Evolutionary conservation across 768 basidiomycete genomes (phyloP), one percentile per base, ranked within the genome.

Genomic region (Calocybe gangraenosa): DNA sequence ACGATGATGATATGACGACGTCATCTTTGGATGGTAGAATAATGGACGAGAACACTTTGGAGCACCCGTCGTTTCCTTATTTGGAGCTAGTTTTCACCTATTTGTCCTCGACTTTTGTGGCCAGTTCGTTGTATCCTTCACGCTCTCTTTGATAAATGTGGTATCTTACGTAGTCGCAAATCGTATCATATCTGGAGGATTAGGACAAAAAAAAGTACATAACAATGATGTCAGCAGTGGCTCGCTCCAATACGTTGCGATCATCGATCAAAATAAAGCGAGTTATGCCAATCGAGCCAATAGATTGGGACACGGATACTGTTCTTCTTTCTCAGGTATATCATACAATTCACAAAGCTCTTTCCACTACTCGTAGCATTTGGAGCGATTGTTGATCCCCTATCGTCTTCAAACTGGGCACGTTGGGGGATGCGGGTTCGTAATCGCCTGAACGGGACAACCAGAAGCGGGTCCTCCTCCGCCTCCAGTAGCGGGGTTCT

Each of bases 381-480:
- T 31, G 30, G 13, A 35, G 34, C 17, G 6, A 35, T 7, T 14
- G 17, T 35, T 4, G 5, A n/a, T 35, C 7, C 34, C 7, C n/a
- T 35, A 14, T n/a, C 36, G 1, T 11, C 19, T 20, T 46, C 32
- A 51, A 23, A 52, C 23, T 31, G 56, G 53, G 46, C 53, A 55
- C 21, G 49, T 57, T 3, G 57, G 48, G 18, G 55, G 56, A 36
- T 55, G 56, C n/a, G 51, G 56, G 38, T 57, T 57, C 2, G 43
- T 10, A 7, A 40, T 35, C 3, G 52, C 55, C 36, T 46, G 39
- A 4, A 39, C 18, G 9, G 52, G 52, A 43, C 55, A 57, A 18
- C 54, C 51, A 18, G 35, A 25, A 9, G 50, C 35, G 14, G 51
- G 40, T 17, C 48, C 48, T 34, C 48, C 38, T 20, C 51, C 48